phyloP scores from a whole-genome alignment of 345 rosid species.

The Populus pruinosa region DNA sequence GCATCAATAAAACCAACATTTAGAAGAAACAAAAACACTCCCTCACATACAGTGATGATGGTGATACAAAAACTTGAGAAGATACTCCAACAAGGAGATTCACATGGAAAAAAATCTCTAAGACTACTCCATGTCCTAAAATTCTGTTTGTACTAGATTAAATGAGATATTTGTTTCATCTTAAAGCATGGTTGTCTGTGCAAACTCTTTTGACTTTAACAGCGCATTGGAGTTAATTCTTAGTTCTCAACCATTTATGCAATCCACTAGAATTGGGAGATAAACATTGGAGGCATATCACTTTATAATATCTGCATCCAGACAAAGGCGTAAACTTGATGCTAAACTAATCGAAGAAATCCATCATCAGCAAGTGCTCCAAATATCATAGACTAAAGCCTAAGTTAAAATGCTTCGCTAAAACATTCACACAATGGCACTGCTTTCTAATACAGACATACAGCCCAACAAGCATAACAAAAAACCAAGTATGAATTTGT shows the following conservation, averaged over 20 bases:
- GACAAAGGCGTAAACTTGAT: not conserved
- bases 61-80: not conserved
- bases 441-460: no score
- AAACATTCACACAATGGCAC: no score
- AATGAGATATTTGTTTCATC: not conserved
- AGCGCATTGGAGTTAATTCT: no score
- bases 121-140: not conserved
- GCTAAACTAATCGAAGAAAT: not conserved
- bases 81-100: not conserved
- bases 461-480: no score
- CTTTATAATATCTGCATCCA: not conserved
- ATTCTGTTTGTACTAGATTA: not conserved
- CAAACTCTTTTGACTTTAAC: not conserved
- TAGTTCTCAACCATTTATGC: not conserved
- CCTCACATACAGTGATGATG: not conserved
- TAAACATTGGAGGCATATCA: not conserved
- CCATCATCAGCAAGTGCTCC: not conserved
- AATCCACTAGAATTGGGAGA: not conserved
- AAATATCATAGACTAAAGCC: not conserved
- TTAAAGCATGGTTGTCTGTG: not conserved
- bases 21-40: conserved; percentile 4
- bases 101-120: not conserved
- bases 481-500: no score
- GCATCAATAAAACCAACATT: not conserved
- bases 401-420: no score